Evolutionary conservation across 176 grass and related monocot species (phyloP), one percentile per base, ranked within the genome.

Genomic region (Pontederia paniculata): DNA sequence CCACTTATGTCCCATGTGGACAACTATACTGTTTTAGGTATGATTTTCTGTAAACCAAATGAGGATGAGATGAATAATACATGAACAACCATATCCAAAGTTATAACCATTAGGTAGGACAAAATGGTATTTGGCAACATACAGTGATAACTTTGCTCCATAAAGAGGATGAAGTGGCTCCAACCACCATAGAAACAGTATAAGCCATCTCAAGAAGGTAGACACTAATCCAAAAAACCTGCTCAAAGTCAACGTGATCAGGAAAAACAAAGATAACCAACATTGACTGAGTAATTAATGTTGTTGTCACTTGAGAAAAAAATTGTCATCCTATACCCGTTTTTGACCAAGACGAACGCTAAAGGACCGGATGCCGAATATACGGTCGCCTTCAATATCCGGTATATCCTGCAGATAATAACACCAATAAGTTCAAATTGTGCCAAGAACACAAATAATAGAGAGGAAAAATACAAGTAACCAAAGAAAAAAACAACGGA

Each of bases 161-260:
- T 45, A 82, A 55, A 61, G 69, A 73, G 52, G 86, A 72, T 21
- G 93, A 88, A 62, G 77, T 80, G 51, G 73, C 83, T 48, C 93
- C 83, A 77, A 88, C 70, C 66, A 82, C 21, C 70, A 98, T 70
- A 9, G 86, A 80, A 58, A 80, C 57, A 41, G 44, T 50, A 17
- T 98, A 98, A n/a, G 93, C 93, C 70, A 88, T 62, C 74, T 98
- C 80, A 31, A 98, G 86, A 21, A 98, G 66, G 74, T 69, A 82
- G 50, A 98, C 72, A 61, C 87, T 91, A 60, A 75, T 91, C 93
- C 83, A 91, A 70, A 98, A 98, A 5, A 98, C 86, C 93, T 98
- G 69, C 23, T 73, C 55, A 15, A 41, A 60, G 49, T 48, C 51
- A 15, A 47, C 8, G 3, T 47, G 22, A 63, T 23, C 18, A 46